Conservation (phyloP, 2,329 filamentous ascomycete species). For the Huntiella abstrusa region DNA sequence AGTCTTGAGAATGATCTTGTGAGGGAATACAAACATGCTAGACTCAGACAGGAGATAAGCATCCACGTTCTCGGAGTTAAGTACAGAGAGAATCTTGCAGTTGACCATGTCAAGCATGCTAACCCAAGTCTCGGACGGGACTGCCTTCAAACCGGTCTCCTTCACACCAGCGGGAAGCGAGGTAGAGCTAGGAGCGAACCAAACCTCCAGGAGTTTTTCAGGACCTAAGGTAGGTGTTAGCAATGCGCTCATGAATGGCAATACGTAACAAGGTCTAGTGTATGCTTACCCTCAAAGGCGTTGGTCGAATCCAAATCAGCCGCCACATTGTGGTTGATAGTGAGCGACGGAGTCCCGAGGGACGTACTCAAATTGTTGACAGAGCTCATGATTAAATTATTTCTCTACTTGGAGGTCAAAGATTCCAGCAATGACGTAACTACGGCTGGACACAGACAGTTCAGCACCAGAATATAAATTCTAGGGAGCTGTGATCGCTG, state of each 20-base stretch:
- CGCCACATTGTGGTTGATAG: slow-evolving; percentile 90
- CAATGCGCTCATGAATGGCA: background rate
- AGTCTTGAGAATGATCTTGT: slow-evolving; percentile 97
- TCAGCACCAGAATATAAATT: slow-evolving; percentile 8
- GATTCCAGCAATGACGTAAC: slow-evolving; percentile 3
- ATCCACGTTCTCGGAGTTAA: slow-evolving; percentile 85
- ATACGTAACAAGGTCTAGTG: background rate
- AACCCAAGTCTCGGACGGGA: slow-evolving; percentile 74
- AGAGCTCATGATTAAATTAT: slow-evolving; percentile 8
- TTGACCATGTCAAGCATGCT: slow-evolving; percentile 95
- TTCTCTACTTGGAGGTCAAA: slow-evolving; percentile 6
- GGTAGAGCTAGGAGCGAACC: slow-evolving; percentile 71
- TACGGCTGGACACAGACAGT: slow-evolving; percentile 8
- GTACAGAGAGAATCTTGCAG: slow-evolving; percentile 89
- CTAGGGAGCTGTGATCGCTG: slow-evolving; percentile 16
- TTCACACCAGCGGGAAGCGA: slow-evolving; percentile 51
- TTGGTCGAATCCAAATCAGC: slow-evolving; percentile 85
- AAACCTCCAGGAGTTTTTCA: slow-evolving; percentile 95
- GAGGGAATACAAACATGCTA: slow-evolving; percentile 99
- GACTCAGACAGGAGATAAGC: slow-evolving; percentile 95
- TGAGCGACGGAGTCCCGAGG: slow-evolving; percentile 70
- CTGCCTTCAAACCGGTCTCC: slow-evolving; percentile 66
- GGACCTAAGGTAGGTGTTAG: slow-evolving; percentile 36
- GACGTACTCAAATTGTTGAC: slow-evolving; percentile 30
- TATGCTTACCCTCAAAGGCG: slow-evolving; percentile 66